phyloP scores from a whole-genome alignment of 2,329 filamentous ascomycete species.

The Penicillium glabrum region DNA sequence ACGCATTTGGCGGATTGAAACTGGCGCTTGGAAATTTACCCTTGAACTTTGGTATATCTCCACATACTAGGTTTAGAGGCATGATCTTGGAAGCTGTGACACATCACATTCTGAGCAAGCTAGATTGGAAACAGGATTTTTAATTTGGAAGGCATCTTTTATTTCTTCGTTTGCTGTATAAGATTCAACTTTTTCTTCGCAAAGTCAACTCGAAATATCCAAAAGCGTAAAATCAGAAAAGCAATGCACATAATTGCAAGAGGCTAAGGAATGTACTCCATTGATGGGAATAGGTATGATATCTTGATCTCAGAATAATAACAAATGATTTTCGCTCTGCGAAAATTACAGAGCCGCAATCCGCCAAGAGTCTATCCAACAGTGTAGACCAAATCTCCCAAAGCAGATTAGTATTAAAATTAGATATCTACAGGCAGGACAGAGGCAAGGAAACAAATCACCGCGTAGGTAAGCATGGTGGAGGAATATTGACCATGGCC shows the following conservation, averaged over 20 bases:
- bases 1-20: not conserved
- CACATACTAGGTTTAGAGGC: no score
- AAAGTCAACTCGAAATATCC: not conserved
- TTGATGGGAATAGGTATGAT: slow-evolving; percentile 20
- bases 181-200: not conserved
- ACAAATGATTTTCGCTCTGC: slow-evolving; percentile 7
- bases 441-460: slow-evolving; percentile 16
- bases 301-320: slow-evolving; percentile 1
- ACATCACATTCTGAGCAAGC: not conserved
- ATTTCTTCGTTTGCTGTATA: not conserved
- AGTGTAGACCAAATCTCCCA: slow-evolving; percentile 10
- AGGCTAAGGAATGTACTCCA: slow-evolving; percentile 31
- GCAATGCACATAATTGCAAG: not conserved
- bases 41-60: not conserved
- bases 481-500: slow-evolving; percentile 2
- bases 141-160: not conserved
- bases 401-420: slow-evolving; percentile 34
- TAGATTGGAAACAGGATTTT: not conserved
- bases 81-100: not conserved
- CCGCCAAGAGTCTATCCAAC: slow-evolving; percentile 8
- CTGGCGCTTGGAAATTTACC: not conserved
- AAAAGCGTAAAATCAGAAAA: not conserved
- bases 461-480: not conserved
- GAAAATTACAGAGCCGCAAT: not conserved
- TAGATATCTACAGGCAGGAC: slow-evolving; percentile 33